These are phyloP conservation scores for Xanthoparmelia taractica DNA, from an alignment of 495 filamentous ascomycete species.

Conservation along the genomic window DNA sequence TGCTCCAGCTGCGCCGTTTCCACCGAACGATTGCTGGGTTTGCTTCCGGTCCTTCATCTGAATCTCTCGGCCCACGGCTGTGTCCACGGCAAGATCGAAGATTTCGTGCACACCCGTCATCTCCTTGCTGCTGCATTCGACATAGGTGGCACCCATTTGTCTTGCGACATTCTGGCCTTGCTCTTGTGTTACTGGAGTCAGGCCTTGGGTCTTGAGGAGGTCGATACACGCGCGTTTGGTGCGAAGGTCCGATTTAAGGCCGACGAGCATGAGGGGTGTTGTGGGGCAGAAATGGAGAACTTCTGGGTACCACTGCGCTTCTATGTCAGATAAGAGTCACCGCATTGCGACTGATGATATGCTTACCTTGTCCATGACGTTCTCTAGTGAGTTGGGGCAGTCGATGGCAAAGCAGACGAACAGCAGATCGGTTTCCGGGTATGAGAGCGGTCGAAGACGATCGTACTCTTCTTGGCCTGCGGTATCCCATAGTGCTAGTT, in stretches of 20 bases:
- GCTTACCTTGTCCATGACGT: constrained; percentile 94
- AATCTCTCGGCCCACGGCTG: constrained; percentile 52
- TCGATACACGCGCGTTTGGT: constrained; percentile 92
- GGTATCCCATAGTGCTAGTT: constrained; percentile 96
- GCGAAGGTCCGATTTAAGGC: constrained; percentile 93
- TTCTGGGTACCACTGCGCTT: constrained; percentile 90
- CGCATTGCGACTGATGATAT: neutral
- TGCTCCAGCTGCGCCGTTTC: constrained; percentile 25
- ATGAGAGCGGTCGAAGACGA: constrained; percentile 86
- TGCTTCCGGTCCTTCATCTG: constrained; percentile 34
- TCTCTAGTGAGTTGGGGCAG: constrained; percentile 95
- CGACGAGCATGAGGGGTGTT: constrained; percentile 89
- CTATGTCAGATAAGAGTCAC: constrained; percentile 14
- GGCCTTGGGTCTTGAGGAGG: constrained; percentile 92
- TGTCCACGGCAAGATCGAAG: constrained; percentile 81
- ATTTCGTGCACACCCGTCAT: constrained; percentile 93
- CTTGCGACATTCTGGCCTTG: constrained; percentile 81
- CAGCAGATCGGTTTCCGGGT: constrained; percentile 93
- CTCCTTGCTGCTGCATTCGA: constrained; percentile 97
- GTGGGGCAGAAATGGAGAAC: constrained; percentile 98
- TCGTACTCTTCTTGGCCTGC: constrained; percentile 99
- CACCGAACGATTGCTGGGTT: constrained; percentile 29
- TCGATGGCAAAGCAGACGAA: constrained; percentile 99
- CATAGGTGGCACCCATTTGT: constrained; percentile 89
- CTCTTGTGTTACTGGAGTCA: constrained; percentile 85